A percentile compares a stretch with the other conserved stretches of the same genome.
These are phyloP conservation scores for Bjerkandera adusta DNA, from an alignment of 1,284 basidiomycete species.

Conservation along the genomic window DNA sequence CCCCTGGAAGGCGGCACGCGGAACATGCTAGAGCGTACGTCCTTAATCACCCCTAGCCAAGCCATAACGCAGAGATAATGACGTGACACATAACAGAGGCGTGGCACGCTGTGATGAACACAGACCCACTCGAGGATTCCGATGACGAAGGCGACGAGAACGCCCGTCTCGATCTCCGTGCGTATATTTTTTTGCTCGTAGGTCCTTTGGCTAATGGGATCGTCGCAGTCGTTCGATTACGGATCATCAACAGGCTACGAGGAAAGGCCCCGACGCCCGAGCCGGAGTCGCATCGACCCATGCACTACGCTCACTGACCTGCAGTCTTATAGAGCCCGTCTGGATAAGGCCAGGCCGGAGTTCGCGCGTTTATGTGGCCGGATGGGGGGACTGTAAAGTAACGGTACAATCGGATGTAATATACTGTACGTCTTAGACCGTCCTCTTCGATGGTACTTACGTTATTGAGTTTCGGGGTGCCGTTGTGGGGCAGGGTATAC, in stretches of 20 bases:
- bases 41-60: slow-evolving; percentile 7
- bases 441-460: too few relatives aligned
- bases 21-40: slow-evolving; percentile 53
- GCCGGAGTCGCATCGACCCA: slow-evolving; percentile 24
- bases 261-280: slow-evolving; percentile 48
- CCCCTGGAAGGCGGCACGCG: slow-evolving; percentile 20
- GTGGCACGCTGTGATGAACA: slow-evolving; percentile 52
- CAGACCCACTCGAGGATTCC: slow-evolving; percentile 51
- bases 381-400: too few relatives aligned
- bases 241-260: slow-evolving; percentile 54
- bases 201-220: slow-evolving; percentile 3
- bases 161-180: slow-evolving; percentile 40
- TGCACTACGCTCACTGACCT: too few relatives aligned
- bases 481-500: too few relatives aligned
- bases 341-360: too few relatives aligned
- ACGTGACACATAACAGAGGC: slow-evolving; percentile 46
- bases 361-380: too few relatives aligned
- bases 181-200: slow-evolving; percentile 1
- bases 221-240: slow-evolving; percentile 49
- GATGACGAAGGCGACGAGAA: slow-evolving; percentile 65
- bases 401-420: too few relatives aligned
- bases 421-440: too few relatives aligned
- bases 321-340: too few relatives aligned
- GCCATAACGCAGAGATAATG: too few relatives aligned
- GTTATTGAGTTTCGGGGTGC: too few relatives aligned